Evolutionary conservation across 345 rosid genomes (phyloP).

Genomic region (Excoecaria cochinchinensis): DNA sequence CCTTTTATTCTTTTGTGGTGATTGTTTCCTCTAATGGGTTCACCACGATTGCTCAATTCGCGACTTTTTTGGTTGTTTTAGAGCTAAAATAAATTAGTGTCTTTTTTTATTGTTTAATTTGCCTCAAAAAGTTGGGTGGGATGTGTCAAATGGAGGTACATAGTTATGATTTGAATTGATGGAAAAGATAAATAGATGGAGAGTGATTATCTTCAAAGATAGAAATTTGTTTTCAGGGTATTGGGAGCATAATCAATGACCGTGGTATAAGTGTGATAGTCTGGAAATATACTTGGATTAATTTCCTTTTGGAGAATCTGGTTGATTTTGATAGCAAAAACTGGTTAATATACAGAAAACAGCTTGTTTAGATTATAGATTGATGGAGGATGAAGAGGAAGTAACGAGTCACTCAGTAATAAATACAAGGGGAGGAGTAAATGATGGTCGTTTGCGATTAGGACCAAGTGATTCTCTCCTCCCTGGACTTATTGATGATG

Average conservation of each 20-base stretch:
- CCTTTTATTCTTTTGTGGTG: conserved; percentile 10
- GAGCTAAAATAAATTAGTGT: background rate
- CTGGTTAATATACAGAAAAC: conserved; percentile 33
- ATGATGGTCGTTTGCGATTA: conserved; percentile 44
- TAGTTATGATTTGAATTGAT: conserved; percentile 27
- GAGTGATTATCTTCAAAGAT: conserved; percentile 36
- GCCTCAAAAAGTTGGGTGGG: conserved; percentile 7
- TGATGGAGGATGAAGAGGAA: conserved; percentile 39
- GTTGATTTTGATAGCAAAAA: conserved; percentile 28
- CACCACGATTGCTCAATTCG: conserved; percentile 10
- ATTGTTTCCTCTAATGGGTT: conserved; percentile 15
- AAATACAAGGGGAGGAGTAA: conserved; percentile 43
- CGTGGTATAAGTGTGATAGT: conserved; percentile 14
- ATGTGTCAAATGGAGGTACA: conserved; percentile 14
- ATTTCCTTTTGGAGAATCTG: conserved; percentile 25
- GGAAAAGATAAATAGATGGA: conserved; percentile 40
- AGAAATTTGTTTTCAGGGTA: conserved; percentile 32
- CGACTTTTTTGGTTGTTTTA: background rate
- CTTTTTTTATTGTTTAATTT: background rate
- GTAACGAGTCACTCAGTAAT: conserved; percentile 20
- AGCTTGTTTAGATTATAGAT: conserved; percentile 26
- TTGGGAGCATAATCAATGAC: conserved; percentile 32
- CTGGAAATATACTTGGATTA: conserved; percentile 20
- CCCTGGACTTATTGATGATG: conserved; percentile 79
- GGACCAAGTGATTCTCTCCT: conserved; percentile 67